Percentiles rank a stretch among this genome's conserved stretches.
phyloP scores from a whole-genome alignment of 176 grass and related monocot genomes.

The Ampelocalamus luodianensis region DNA sequence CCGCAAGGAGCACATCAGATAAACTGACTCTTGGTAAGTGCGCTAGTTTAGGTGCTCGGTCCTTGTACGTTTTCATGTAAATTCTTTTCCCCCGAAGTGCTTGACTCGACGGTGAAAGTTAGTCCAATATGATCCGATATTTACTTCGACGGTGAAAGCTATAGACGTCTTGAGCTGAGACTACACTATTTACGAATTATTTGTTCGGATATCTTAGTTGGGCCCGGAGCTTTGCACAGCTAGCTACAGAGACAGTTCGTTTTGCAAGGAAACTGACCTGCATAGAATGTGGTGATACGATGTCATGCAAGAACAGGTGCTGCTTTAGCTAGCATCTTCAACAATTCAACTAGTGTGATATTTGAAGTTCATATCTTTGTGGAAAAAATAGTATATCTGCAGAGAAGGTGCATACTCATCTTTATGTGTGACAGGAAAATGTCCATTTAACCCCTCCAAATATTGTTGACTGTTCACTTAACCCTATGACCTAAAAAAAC shows the following conservation, averaged over 20 bases:
- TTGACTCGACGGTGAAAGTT: background rate
- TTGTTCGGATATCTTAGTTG: background rate
- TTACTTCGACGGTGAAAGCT: background rate
- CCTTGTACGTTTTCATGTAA: background rate
- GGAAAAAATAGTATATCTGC: background rate
- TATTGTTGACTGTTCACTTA: no score
- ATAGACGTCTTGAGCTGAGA: background rate
- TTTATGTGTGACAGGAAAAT: no score
- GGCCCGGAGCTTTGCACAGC: background rate
- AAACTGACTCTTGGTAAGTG: constrained; percentile 7
- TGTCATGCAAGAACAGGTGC: background rate
- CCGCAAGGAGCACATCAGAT: background rate
- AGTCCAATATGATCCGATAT: background rate
- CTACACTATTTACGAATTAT: background rate
- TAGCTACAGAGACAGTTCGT: background rate
- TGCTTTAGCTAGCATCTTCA: background rate
- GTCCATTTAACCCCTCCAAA: no score
- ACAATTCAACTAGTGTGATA: background rate
- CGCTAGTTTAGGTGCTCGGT: background rate
- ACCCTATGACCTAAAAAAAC: no score
- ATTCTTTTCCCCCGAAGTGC: background rate
- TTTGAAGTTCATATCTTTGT: background rate
- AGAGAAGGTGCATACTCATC: background rate
- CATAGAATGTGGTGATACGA: background rate
- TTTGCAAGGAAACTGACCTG: background rate